Evolutionary conservation across 768 basidiomycete species (phyloP).

Genomic region (Mycena galopus): DNA sequence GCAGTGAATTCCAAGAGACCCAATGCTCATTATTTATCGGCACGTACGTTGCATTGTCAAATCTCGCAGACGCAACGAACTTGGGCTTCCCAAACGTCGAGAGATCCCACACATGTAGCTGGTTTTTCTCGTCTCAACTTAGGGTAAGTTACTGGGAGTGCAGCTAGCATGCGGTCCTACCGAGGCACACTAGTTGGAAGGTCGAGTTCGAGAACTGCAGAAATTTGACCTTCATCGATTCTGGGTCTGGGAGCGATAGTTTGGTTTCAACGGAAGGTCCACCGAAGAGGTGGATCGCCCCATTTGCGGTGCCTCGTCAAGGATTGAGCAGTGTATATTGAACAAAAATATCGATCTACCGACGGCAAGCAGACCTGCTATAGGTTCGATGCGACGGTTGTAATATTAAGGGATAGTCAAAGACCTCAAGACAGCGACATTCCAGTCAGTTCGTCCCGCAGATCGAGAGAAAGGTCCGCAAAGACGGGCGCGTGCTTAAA

Average conservation of each 20-base stretch:
- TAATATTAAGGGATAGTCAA: conserved; percentile 67
- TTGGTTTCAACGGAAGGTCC: conserved; percentile 71
- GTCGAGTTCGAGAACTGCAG: conserved; percentile 71
- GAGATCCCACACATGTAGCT: conserved; percentile 74
- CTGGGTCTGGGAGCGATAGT: conserved; percentile 62
- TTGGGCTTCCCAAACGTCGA: conserved; percentile 65
- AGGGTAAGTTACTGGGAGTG: neutral
- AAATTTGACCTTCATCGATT: conserved; percentile 65
- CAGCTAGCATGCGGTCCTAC: conserved; percentile 50
- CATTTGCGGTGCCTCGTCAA: conserved; percentile 70
- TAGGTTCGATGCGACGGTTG: conserved; percentile 67
- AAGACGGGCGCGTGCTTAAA: conserved; percentile 56
- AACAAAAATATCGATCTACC: conserved; percentile 53
- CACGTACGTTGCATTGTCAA: conserved; percentile 62
- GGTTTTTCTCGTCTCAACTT: conserved; percentile 62
- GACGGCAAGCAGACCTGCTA: conserved; percentile 70
- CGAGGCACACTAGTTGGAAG: conserved; percentile 71
- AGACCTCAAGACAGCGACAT: conserved; percentile 61
- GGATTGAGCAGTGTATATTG: conserved; percentile 6
- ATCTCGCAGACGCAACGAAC: conserved; percentile 61
- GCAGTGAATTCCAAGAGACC: conserved; percentile 6
- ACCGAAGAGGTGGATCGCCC: conserved; percentile 76
- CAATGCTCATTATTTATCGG: neutral
- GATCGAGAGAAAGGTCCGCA: conserved; percentile 68
- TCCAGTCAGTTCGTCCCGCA: conserved; percentile 73